Conservation (phyloP, 768 basidiomycete species). For the Mycena crocata region DNA sequence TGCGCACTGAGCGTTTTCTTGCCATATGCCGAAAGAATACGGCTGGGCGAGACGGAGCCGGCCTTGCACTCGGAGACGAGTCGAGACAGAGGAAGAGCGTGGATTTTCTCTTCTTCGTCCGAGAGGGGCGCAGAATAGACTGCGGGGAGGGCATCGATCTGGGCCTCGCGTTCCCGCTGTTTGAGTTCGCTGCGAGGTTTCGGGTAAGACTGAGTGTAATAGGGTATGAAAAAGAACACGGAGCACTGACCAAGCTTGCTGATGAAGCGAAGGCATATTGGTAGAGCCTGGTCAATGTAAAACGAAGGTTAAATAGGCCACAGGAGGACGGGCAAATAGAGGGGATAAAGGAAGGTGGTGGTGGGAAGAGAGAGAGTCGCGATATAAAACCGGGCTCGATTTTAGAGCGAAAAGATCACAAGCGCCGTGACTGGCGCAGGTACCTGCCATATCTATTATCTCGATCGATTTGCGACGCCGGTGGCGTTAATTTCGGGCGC, state of each 20-base stretch:
- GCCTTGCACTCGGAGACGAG: conserved; percentile 58
- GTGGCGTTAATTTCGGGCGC: conserved; percentile 22
- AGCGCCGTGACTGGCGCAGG: conserved; percentile 11
- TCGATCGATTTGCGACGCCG: conserved; percentile 7
- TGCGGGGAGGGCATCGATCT: conserved; percentile 54
- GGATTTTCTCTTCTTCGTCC: conserved; percentile 57
- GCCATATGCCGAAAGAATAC: conserved; percentile 57
- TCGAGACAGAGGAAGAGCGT: conserved; percentile 60
- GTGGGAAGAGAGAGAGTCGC: no score
- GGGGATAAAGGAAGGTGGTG: no score
- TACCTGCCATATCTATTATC: not conserved
- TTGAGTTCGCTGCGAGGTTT: conserved; percentile 51
- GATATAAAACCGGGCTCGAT: not conserved
- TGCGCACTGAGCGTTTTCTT: conserved; percentile 63
- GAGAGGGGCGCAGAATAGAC: conserved; percentile 55
- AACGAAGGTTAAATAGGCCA: conserved; percentile 9
- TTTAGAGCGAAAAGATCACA: not conserved
- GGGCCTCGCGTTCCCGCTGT: conserved; percentile 56
- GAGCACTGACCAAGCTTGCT: conserved; percentile 26
- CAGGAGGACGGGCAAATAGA: no score
- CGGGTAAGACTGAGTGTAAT: conserved; percentile 8
- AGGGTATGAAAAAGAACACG: conserved; percentile 17
- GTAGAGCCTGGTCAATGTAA: not conserved
- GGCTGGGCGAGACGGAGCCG: conserved; percentile 52
- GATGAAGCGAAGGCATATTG: conserved; percentile 28